Conservation (phyloP, 768 basidiomycete species). For the Hygrocybe coccinea region DNA sequence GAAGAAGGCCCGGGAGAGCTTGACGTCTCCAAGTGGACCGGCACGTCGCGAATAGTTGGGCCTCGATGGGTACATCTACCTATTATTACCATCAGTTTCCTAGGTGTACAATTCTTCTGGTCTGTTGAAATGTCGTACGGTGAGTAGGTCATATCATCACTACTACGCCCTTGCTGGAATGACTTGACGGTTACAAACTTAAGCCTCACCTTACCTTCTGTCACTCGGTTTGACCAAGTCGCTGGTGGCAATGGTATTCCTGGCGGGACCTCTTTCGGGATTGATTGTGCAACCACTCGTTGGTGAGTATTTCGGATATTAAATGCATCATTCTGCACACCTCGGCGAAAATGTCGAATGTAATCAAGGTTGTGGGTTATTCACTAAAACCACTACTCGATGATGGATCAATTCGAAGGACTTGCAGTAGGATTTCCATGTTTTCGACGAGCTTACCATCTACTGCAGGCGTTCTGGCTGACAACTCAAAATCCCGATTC, state of each 20-base stretch:
- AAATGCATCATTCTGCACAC: too few relatives aligned
- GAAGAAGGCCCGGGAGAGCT: slow-evolving; percentile 29
- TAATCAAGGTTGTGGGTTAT: too few relatives aligned
- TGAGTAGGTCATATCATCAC: slow-evolving; percentile 18
- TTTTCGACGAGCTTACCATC: slow-evolving; percentile 13
- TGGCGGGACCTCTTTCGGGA: slow-evolving; percentile 88
- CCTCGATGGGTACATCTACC: slow-evolving; percentile 66
- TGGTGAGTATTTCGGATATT: slow-evolving; percentile 46
- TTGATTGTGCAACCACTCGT: slow-evolving; percentile 89
- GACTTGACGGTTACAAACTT: too few relatives aligned
- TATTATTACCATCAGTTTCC: slow-evolving; percentile 67
- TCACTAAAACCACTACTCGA: too few relatives aligned
- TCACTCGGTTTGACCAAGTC: slow-evolving; percentile 86
- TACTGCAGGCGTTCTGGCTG: slow-evolving; percentile 63
- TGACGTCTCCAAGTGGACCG: slow-evolving; percentile 36
- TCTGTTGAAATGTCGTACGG: slow-evolving; percentile 94
- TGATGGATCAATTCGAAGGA: too few relatives aligned
- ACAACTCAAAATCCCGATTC: slow-evolving; percentile 76
- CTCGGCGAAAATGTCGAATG: too few relatives aligned
- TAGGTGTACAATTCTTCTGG: slow-evolving; percentile 90
- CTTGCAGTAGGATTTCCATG: background rate
- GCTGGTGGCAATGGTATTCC: slow-evolving; percentile 83
- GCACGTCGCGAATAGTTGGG: slow-evolving; percentile 57
- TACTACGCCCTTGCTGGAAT: background rate
- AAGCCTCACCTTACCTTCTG: slow-evolving; percentile 80